A percentile compares a stretch with the other conserved stretches of the same genome.
phyloP scores from a whole-genome alignment of 116 monocot species.

The Zostera marina region DNA sequence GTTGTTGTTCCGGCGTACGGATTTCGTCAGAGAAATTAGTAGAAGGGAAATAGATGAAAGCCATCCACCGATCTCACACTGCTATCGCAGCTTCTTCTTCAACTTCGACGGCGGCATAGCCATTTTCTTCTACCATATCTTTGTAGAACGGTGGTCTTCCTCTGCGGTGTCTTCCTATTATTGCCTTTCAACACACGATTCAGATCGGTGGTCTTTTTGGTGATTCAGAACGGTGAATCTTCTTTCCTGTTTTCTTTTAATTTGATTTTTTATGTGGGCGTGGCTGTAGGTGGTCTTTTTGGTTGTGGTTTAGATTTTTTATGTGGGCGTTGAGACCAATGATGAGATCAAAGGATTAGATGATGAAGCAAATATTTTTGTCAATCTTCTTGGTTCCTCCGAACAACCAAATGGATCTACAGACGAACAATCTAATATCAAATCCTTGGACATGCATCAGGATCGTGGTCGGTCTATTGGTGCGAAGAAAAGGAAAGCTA shows the following conservation, averaged over 20 bases:
- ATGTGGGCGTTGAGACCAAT: too few relatives aligned
- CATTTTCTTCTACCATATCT: background rate
- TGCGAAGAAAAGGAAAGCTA: slow-evolving; percentile 80
- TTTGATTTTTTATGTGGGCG: background rate
- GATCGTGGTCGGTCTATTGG: slow-evolving; percentile 26
- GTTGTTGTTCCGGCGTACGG: background rate
- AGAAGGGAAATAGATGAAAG: too few relatives aligned
- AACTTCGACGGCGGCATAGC: background rate
- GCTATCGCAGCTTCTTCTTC: too few relatives aligned
- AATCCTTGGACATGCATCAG: slow-evolving; percentile 10
- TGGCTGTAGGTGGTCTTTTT: too few relatives aligned
- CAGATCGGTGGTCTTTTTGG: too few relatives aligned
- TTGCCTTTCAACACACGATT: too few relatives aligned
- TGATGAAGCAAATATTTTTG: slow-evolving; percentile 9
- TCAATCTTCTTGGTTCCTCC: slow-evolving; percentile 7
- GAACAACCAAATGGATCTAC: slow-evolving; percentile 15
- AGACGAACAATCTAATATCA: slow-evolving; percentile 24
- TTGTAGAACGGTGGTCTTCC: background rate
- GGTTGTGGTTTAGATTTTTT: too few relatives aligned
- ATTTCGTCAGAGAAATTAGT: too few relatives aligned
- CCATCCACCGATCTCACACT: too few relatives aligned
- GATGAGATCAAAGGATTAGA: background rate
- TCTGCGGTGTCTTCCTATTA: too few relatives aligned
- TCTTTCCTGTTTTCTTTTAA: background rate
- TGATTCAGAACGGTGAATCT: too few relatives aligned